Evolutionary conservation across 164 flowering plant species (phyloP).

Genomic region (Akebia trifoliata): DNA sequence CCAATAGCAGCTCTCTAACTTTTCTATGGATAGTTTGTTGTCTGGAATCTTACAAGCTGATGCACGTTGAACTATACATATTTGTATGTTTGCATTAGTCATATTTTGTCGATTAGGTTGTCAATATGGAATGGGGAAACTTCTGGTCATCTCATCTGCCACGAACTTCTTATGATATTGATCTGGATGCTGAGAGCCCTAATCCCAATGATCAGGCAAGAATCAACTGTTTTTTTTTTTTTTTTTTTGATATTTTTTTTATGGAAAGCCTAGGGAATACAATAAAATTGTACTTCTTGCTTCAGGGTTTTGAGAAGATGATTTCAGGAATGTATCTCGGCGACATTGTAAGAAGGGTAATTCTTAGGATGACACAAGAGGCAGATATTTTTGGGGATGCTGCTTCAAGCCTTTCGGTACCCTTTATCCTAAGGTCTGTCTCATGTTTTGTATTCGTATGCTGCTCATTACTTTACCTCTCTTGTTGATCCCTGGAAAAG

Average conservation of each 20-base stretch:
- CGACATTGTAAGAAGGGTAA: conserved; percentile 86
- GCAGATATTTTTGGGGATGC: conserved; percentile 61
- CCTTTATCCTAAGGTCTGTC: conserved; percentile 62
- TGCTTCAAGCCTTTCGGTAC: conserved; percentile 40
- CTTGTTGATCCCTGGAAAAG: background rate
- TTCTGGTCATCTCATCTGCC: conserved; percentile 95
- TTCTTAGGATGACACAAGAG: conserved; percentile 69
- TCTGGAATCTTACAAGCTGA: background rate
- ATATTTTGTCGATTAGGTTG: conserved; percentile 41
- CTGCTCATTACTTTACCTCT: background rate
- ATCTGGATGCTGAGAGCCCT: conserved; percentile 76
- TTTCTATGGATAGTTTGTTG: conserved; percentile 28
- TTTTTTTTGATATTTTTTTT: background rate
- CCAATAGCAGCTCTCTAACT: too few species aligned
- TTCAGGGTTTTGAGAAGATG: conserved; percentile 98
- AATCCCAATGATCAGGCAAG: conserved; percentile 79
- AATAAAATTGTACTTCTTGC: conserved; percentile 11
- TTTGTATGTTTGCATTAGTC: conserved; percentile 1
- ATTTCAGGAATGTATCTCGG: conserved; percentile 97
- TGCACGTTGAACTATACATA: background rate
- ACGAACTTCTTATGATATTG: conserved; percentile 74
- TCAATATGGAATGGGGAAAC: conserved; percentile 96
- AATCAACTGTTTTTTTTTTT: background rate
- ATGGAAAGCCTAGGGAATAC: background rate
- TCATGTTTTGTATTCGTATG: background rate